Evolutionary conservation across 176 grass and related monocot genomes (phyloP), one percentile per base, ranked within the genome.

Genomic region (Oryza meridionalis): DNA sequence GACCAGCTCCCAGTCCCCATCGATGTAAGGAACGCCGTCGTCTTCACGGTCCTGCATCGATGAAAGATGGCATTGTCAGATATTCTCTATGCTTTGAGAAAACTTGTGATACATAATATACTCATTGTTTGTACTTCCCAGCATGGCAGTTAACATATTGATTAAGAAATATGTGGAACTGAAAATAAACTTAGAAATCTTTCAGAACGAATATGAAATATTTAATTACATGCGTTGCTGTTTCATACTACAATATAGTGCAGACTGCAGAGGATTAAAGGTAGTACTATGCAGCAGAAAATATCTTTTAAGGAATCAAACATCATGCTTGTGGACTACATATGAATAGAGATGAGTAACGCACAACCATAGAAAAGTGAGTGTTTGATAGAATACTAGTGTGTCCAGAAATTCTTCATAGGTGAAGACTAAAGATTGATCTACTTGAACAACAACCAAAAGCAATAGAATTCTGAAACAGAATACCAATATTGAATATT

Each of bases 1-100:
- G 65, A 80, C 80, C 75, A 92, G 70, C 44, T 83, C 75, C 90
- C 90, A 92, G 79, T 81, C 90, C 15, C 19, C 80, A 3, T 89
- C 86, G 5, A 86, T 76, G 75, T 79, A 92, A 69, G 65, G 69
- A 25, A 69, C 33, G 1, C 50, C 61, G 13, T 78, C 69, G 7
- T 76, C 76, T 51, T 65, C 11, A 0, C 38, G 58, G 45, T 92
- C 90, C 90, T 92, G 75, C 75, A 72, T 49, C 38, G 2, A 24
- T 46, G 40, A 59, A 72, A 37, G 26, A 26, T 22, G 11, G 9
- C 27, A 61, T 46, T 19, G 72, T 85, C 70, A 83, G 31, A 67
- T n/a, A 26, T 31, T 22, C 44, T 24, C 7, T 69, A 47, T 63
- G 12, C 67, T 69, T 32, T 49, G 25, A 63, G 78, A 87, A 79